Base-by-base conservation (phyloP, 805 yeast species). In the Diddensiella santjacobensis region DNA sequence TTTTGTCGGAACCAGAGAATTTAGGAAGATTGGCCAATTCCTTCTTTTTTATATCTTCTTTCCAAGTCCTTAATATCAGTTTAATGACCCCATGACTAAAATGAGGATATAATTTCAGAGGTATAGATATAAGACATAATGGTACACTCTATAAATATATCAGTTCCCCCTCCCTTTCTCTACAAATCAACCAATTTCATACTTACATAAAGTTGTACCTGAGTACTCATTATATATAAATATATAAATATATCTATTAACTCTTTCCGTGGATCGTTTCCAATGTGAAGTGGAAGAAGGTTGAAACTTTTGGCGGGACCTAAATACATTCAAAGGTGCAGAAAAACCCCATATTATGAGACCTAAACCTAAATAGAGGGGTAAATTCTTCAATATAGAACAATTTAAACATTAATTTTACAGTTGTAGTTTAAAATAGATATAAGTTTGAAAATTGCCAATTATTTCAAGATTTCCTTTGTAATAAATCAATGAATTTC, bases 91-190 rank as follows among this genome's bases (percentile, higher is more conserved):
- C 75, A 30, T 75, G 68, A 31, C 72, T 65, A 53, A 79, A 79
- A n/a, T 75, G 48, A 78, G 83, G 78, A 57, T 72, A 76, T 49
- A 70, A 69, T 17, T 64, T 68, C 51, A 82, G 62, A 1, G 82
- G 79, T 18, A 80, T 71, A 2, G 83, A 77, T 47, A 80, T 65
- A 22, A 80, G 68, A 22, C 78, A 70, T 38, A 80, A 66, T 40
- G 54, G 55, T n/a, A 57, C 55, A 15, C 24, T 39, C 55, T 49
- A 19, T 20, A 19, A 5, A 20, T 17, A 13, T 22, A 10, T 22
- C 5, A 35, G 18, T 10, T 11, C 4, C 15, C 22, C n/a, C 13
- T 10, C 13, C 6, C 8, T 13, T 13, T 22, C 33, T 18, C 15
- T 6, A 36, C 11, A n/a, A 19, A 23, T 10, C 19, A 8, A 3